phyloP scores from a whole-genome alignment of 148 eudicot species.

The Oxyria digyna region DNA sequence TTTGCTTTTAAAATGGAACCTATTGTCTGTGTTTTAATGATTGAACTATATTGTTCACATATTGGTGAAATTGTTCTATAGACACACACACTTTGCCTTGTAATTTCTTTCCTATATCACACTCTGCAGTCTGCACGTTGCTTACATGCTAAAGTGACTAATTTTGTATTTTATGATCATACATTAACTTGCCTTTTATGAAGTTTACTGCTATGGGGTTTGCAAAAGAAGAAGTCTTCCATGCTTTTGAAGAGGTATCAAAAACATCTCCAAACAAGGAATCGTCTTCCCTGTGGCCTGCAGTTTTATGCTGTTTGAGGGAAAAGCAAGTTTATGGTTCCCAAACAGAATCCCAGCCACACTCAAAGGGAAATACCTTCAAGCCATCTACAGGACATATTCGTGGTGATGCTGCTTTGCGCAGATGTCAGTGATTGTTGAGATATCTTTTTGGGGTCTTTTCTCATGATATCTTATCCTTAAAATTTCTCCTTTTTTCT shows the following conservation, averaged over 20 bases:
- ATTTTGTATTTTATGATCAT: too few species aligned
- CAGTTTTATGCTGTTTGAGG: constrained; percentile 48
- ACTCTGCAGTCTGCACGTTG: too few species aligned
- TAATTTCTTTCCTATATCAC: background rate
- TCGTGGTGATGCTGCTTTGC: constrained; percentile 27
- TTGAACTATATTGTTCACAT: background rate
- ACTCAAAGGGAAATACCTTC: constrained; percentile 13
- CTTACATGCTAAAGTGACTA: too few species aligned
- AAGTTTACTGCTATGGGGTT: constrained; percentile 52
- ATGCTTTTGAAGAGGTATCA: constrained; percentile 43
- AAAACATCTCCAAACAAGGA: constrained; percentile 28
- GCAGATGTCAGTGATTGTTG: background rate
- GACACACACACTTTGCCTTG: too few species aligned
- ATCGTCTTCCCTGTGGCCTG: constrained; percentile 48
- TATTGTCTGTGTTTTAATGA: background rate
- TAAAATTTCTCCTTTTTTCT: background rate
- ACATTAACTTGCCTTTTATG: constrained; percentile 1
- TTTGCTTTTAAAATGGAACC: background rate
- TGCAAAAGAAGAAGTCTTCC: constrained; percentile 35
- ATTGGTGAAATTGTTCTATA: too few species aligned
- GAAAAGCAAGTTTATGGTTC: constrained; percentile 51
- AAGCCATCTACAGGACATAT: constrained; percentile 21
- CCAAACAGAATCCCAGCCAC: constrained; percentile 19
- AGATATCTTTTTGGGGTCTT: background rate
- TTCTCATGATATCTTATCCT: background rate